A percentile compares a stretch with the other conserved stretches of the same genome.
Evolutionary conservation across 306 rosid genomes (phyloP).

Genomic region (Canavalia ensiformis): DNA sequence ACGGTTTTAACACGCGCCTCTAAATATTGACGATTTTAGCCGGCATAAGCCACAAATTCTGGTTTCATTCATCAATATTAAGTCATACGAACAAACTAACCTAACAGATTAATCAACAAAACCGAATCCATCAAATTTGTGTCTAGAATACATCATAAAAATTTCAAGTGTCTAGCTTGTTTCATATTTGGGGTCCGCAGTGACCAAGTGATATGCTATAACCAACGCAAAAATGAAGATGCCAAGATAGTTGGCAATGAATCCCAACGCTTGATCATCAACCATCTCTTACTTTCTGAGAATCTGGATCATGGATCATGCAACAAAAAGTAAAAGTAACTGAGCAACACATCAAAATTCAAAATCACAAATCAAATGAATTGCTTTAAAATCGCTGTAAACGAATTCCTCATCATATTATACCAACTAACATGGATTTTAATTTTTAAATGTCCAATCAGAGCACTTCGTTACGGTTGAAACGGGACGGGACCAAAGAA

Average conservation of each 20-base stretch:
- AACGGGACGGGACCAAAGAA: slow-evolving; percentile 5
- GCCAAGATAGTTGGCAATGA: slow-evolving; percentile 59
- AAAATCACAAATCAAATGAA: not conserved
- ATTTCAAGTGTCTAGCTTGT: slow-evolving; percentile 38
- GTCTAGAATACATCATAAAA: slow-evolving; percentile 30
- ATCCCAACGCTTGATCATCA: slow-evolving; percentile 58
- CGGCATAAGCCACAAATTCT: slow-evolving; percentile 20
- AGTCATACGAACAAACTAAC: slow-evolving; percentile 20
- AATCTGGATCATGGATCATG: not conserved
- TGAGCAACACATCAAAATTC: not conserved
- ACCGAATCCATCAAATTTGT: slow-evolving; percentile 23
- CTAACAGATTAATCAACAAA: slow-evolving; percentile 40
- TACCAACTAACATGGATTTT: not conserved
- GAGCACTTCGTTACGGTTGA: not conserved
- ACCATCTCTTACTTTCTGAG: slow-evolving; percentile 48
- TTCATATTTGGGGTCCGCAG: slow-evolving; percentile 55
- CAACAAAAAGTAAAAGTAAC: slow-evolving; percentile 17
- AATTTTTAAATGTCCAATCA: not conserved
- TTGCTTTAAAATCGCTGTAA: slow-evolving; percentile 7
- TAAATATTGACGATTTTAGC: not conserved
- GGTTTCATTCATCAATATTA: slow-evolving; percentile 34
- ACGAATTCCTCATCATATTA: not conserved
- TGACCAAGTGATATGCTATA: slow-evolving; percentile 52
- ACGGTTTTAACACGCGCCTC: not conserved
- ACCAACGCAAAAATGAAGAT: slow-evolving; percentile 56